These are phyloP conservation scores for Colletotrichum neosansevieriae DNA, from an alignment of 2,329 filamentous ascomycete species.

Conservation along the genomic window DNA sequence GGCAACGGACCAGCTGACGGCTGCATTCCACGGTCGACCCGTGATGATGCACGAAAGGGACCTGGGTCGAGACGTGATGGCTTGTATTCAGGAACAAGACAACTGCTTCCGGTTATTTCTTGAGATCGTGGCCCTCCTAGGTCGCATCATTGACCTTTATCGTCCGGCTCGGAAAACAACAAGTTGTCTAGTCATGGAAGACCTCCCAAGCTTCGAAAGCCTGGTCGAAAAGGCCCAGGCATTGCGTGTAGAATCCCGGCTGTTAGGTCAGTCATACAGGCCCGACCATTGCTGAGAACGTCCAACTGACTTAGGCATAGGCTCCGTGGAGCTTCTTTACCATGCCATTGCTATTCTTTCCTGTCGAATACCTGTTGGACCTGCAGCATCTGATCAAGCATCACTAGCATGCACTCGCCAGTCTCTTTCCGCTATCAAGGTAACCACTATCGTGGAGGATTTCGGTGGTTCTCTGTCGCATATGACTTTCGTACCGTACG, in stretches of 20 bases:
- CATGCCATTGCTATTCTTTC: constrained; percentile 43
- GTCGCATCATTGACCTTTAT: constrained; percentile 43
- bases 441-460: constrained; percentile 42
- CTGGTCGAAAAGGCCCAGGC: constrained; percentile 31
- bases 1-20: constrained; percentile 44
- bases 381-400: constrained; percentile 33
- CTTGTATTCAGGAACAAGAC: constrained; percentile 42
- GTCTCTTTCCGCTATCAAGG: constrained; percentile 42
- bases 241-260: constrained; percentile 40
- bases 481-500: constrained; percentile 44
- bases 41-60: constrained; percentile 44
- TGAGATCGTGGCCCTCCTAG: constrained; percentile 42
- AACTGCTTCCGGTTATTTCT: constrained; percentile 44
- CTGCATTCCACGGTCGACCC: constrained; percentile 43
- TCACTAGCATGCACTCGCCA: constrained; percentile 37
- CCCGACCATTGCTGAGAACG: not conserved
- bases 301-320: constrained; percentile 22
- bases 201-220: constrained; percentile 22
- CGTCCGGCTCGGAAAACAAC: constrained; percentile 38
- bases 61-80: constrained; percentile 41
- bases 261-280: constrained; percentile 37
- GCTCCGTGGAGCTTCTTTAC: constrained; percentile 43
- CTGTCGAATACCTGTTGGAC: constrained; percentile 35
- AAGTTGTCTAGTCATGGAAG: constrained; percentile 33
- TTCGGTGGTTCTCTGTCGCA: constrained; percentile 41